phyloP scores from a whole-genome alignment of 1,284 basidiomycete genomes.

The Cerioporus squamosus region DNA sequence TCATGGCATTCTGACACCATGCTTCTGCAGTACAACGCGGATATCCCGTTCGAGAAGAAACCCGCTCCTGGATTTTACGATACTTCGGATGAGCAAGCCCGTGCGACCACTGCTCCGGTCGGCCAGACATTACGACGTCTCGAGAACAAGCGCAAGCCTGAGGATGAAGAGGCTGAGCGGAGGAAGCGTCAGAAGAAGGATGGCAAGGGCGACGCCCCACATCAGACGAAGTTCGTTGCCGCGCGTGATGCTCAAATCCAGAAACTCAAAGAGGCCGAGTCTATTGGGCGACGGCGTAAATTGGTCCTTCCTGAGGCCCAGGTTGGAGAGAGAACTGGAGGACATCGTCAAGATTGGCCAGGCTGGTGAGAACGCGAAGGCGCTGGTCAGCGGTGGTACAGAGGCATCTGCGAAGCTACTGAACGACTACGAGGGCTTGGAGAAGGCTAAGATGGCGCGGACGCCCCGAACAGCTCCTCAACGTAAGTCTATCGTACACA shows the following conservation, averaged over 20 bases:
- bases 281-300: constrained; percentile 88
- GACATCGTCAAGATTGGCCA: constrained; percentile 99
- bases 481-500: constrained; percentile 59
- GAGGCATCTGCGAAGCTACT: constrained; percentile 88
- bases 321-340: constrained; percentile 97
- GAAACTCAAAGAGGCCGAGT: constrained; percentile 96
- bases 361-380: constrained; percentile 81
- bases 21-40: constrained; percentile 85
- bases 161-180: constrained; percentile 84
- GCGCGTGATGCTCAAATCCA: constrained; percentile 97
- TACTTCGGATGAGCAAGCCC: constrained; percentile 93
- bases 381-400: constrained; percentile 79
- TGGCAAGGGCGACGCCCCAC: constrained; percentile 65
- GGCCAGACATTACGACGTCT: constrained; percentile 89
- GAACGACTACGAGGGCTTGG: constrained; percentile 91
- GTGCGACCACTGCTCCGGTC: constrained; percentile 85
- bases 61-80: constrained; percentile 97
- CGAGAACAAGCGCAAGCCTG: constrained; percentile 93
- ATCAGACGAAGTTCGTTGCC: constrained; percentile 91
- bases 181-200: constrained; percentile 72
- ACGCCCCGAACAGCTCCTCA: constrained; percentile 93
- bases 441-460: constrained; percentile 86
- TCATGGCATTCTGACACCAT: background rate
- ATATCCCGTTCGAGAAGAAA: constrained; percentile 99
- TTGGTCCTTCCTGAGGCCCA: constrained; percentile 90